Evolutionary conservation across 495 filamentous ascomycete species (phyloP).

Genomic region (Neurospora terricola): DNA sequence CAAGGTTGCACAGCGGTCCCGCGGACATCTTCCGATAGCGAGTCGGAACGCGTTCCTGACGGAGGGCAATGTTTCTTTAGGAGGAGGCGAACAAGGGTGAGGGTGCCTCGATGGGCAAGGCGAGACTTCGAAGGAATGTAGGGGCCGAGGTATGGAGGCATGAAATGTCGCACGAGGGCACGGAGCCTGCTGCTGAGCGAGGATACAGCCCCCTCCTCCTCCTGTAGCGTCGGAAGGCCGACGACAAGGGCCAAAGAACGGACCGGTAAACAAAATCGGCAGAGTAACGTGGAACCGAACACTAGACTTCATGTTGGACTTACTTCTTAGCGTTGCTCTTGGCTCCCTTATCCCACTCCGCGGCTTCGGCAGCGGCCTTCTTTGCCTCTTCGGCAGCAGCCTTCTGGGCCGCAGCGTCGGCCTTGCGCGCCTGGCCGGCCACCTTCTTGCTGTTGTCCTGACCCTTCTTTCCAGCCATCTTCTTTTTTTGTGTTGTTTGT

Average conservation of each 20-base stretch:
- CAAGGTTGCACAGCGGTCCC: neutral
- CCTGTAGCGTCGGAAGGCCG: neutral
- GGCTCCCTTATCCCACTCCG: conserved; percentile 74
- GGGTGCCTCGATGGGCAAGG: neutral
- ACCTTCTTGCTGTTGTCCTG: conserved; percentile 82
- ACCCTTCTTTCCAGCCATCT: conserved; percentile 51
- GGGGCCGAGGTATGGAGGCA: neutral
- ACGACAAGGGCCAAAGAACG: neutral
- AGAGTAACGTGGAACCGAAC: neutral
- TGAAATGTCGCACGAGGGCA: neutral
- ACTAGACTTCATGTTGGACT: conserved; percentile 16
- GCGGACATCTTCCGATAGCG: neutral
- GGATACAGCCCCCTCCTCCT: neutral
- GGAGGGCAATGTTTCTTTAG: neutral
- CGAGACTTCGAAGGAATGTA: neutral
- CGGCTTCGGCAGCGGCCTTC: conserved; percentile 56
- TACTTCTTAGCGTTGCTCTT: conserved; percentile 84
- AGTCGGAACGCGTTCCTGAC: neutral
- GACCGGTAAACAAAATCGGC: neutral
- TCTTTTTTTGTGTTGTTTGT: conserved; percentile 49
- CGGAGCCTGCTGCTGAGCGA: neutral
- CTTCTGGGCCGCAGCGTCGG: conserved; percentile 73
- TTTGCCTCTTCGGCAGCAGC: conserved; percentile 60
- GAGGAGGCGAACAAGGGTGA: neutral
- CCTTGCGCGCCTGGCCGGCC: conserved; percentile 85